Percentiles rank a stretch among this genome's conserved stretches.
Conservation (phyloP, 768 basidiomycete genomes). For the Amanita molliuscula region DNA sequence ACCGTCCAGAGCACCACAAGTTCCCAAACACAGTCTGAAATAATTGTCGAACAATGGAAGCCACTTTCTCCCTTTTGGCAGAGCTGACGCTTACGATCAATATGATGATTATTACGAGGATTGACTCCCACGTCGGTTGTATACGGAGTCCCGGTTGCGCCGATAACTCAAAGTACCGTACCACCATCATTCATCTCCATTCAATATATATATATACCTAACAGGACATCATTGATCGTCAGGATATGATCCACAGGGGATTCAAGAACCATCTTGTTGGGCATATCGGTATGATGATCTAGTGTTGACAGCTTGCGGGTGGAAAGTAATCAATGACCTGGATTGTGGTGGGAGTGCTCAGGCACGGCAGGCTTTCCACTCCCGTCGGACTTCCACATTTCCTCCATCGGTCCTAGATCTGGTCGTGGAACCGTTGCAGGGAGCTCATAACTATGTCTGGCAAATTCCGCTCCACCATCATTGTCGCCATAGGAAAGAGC, state of each 20-base stretch:
- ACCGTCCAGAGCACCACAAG: neutral
- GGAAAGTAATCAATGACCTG: neutral
- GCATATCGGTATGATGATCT: neutral
- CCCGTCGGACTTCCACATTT: conserved; percentile 26
- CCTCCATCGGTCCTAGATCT: conserved; percentile 16
- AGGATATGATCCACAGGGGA: neutral
- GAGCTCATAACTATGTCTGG: conserved; percentile 15
- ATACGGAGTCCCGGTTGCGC: neutral
- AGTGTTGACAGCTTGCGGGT: neutral
- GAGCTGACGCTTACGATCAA: neutral
- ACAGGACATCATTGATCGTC: neutral
- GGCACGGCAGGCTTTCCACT: conserved; percentile 5
- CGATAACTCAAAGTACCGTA: neutral
- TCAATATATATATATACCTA: neutral
- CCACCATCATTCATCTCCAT: neutral
- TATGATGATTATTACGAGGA: neutral
- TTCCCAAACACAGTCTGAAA: conserved; percentile 1
- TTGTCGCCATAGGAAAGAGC: conserved; percentile 8
- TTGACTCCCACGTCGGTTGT: neutral
- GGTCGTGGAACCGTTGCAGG: conserved; percentile 16
- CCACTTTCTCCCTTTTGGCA: conserved; percentile 4
- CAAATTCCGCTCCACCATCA: conserved; percentile 7
- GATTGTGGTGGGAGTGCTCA: neutral
- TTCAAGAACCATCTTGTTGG: neutral
- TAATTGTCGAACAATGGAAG: conserved; percentile 1